Base-by-base conservation (phyloP, 345 rosid genomes). In the Viola odorata region DNA sequence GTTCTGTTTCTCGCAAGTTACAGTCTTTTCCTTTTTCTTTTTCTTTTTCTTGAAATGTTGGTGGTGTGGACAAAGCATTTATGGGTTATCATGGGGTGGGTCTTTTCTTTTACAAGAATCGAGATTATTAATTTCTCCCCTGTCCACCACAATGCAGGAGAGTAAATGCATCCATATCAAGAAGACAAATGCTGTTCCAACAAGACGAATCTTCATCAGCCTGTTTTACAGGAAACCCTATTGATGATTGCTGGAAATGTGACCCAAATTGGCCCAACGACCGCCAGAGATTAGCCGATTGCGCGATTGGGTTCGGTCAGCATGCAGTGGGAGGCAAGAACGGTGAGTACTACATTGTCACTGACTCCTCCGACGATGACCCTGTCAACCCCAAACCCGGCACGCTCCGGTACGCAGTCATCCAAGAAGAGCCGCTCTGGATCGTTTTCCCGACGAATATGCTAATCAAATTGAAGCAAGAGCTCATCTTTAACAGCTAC, bases 181-280 rank as follows among this genome's bases (percentile, higher is more conserved):
- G 96, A 70, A 80, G 96, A 64, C 80, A 80, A 57, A 70, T 71
- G 69, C 72, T 83, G 36, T 37, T 67, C 16, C 58, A 69, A 53
- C 65, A 73, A 32, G 89, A 82, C 40, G 73, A 77, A 49, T 47
- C 75, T 50, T 39, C 75, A 49, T 47, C 75, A 52, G 39, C 75
- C 6, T 90, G 98, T 82, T 58, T 77, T 7, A 94, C 91, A 3
- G 99, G 99, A 3, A 94, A 94, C 77, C 97, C 99, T 39, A 84
- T 94, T 10, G 99, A 94, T 58, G 99, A 94, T 75, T 94, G 99
- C 77, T 94, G 97, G 99, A 89, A 90, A 70, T 94, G 96, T 44
- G 90, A 89, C 89, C 97, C 97, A 6, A 80, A 87, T 73, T 92
- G 98, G 98, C 75, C 96, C 61, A 84, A 78, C 82, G 80, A 90